These are phyloP conservation scores for Phaeosphaeriaceae sp. DNA, from an alignment of 2,329 filamentous ascomycete species.

Conservation along the genomic window DNA sequence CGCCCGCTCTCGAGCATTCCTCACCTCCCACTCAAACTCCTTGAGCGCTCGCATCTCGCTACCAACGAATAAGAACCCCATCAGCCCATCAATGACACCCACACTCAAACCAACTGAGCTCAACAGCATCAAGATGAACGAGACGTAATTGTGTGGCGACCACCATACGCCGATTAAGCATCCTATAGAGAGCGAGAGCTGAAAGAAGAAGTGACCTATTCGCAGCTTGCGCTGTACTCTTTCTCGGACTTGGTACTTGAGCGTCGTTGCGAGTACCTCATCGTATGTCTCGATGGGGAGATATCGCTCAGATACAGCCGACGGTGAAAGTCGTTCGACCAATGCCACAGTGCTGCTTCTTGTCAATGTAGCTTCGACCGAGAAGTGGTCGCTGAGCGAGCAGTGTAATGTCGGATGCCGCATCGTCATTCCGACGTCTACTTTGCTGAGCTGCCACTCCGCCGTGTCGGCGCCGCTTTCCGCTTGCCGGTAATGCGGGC, in stretches of 20 bases:
- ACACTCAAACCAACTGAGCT: constrained; percentile 78
- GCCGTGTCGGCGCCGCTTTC: constrained; percentile 31
- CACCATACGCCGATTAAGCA: constrained; percentile 89
- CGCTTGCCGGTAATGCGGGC: constrained; percentile 31
- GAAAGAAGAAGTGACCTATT: constrained; percentile 73
- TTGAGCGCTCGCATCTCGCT: constrained; percentile 81
- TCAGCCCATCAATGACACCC: constrained; percentile 82
- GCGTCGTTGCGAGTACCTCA: constrained; percentile 74
- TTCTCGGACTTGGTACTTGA: constrained; percentile 74
- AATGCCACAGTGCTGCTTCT: constrained; percentile 22
- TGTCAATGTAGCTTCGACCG: constrained; percentile 78
- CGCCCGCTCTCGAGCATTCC: constrained; percentile 38
- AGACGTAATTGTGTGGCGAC: constrained; percentile 75
- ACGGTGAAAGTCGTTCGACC: constrained; percentile 14
- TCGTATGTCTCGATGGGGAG: constrained; percentile 66
- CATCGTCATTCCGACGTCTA: constrained; percentile 78
- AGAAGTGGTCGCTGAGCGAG: constrained; percentile 94
- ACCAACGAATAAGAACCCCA: constrained; percentile 85
- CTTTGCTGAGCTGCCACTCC: constrained; percentile 74
- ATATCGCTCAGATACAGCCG: constrained; percentile 32
- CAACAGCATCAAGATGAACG: constrained; percentile 80
- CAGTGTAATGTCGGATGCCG: constrained; percentile 82
- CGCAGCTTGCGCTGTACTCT: constrained; percentile 74
- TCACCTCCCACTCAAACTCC: constrained; percentile 94
- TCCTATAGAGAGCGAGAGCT: constrained; percentile 71